These are phyloP conservation scores for Quillaja saponaria DNA, from an alignment of 306 rosid genomes.

Conservation along the genomic window DNA sequence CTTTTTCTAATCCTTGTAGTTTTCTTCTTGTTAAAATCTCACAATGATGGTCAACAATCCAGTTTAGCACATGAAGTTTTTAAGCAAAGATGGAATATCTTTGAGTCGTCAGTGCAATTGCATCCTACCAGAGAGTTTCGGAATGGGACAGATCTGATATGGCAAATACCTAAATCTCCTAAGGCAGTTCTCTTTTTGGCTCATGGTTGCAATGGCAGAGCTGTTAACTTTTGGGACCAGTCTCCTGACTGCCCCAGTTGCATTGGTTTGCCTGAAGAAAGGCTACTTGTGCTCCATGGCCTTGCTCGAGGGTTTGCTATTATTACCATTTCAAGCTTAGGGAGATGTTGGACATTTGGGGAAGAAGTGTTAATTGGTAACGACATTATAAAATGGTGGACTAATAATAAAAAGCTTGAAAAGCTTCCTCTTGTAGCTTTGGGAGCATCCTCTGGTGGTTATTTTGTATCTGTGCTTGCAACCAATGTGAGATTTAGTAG, in stretches of 20 bases:
- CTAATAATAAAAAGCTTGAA: slow-evolving; percentile 54
- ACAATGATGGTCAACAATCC: slow-evolving; percentile 26
- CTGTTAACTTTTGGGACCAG: slow-evolving; percentile 82
- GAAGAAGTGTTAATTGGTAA: slow-evolving; percentile 58
- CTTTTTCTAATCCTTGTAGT: slow-evolving; percentile 41
- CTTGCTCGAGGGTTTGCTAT: slow-evolving; percentile 70
- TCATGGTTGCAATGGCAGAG: slow-evolving; percentile 81
- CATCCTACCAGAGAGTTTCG: slow-evolving; percentile 55
- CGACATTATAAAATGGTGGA: slow-evolving; percentile 73
- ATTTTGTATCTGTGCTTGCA: slow-evolving; percentile 86
- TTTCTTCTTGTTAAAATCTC: slow-evolving; percentile 32
- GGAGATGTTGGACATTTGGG: slow-evolving; percentile 69
- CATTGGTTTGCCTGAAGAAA: slow-evolving; percentile 87
- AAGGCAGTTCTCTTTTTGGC: slow-evolving; percentile 86
- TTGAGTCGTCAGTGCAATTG: slow-evolving; percentile 51
- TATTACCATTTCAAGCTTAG: slow-evolving; percentile 66
- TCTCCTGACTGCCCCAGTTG: slow-evolving; percentile 65
- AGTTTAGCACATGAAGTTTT: slow-evolving; percentile 34
- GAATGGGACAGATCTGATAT: slow-evolving; percentile 76
- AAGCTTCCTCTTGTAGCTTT: slow-evolving; percentile 76
- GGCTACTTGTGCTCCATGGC: slow-evolving; percentile 68
- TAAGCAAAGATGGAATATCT: slow-evolving; percentile 59
- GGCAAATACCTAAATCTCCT: slow-evolving; percentile 84
- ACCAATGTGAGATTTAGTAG: slow-evolving; percentile 54
- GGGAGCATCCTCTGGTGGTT: slow-evolving; percentile 93